Base-by-base conservation (phyloP, 352 stramenopile genomes). In the Globisporangium megalacanthum region DNA sequence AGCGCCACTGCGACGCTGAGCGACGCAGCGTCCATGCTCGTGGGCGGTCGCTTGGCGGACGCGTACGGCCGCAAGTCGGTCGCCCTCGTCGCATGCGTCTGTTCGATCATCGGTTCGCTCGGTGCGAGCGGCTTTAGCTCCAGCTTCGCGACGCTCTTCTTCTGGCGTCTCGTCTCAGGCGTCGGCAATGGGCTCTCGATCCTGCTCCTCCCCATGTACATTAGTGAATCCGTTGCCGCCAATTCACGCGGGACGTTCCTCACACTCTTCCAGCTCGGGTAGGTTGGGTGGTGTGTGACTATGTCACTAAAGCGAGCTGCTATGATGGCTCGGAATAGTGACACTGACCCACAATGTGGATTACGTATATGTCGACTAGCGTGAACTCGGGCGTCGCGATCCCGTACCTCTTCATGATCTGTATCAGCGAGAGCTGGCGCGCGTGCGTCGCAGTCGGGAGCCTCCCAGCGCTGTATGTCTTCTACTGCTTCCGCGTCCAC, bases 201-300 rank as follows among this genome's bases (percentile, higher is more conserved):
- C 44, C 58, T 94, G 37, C 64, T 94, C 39, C 66, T 94, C n/a
- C 84, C 84, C 37, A 94, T 94, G 84, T 95, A 93, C 70, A 93
- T 93, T 36, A 92, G 83, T 51, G 85, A 94, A 56, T 89, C 78
- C 47, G 77, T 92, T 17, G 72, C 88, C 55, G 71, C 79, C 44
- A 60, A 73, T 6, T 78, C 70, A 60, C 80, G 85, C 22, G 82
- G 83, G 19, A 65, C 66, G 4, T 89, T 86, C 65, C 69, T 95
- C 41, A 88, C 83, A 29, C 66, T 91, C 41, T 94, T 85, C 52
- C 83, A 95, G 45, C 79, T 95, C 9, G 85, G 81, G 81, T 91
- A 65, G 52, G 73, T 60, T 7, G 9, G n/a, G 4, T 56, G 35
- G 15, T 56, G 4, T 53, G 13, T 39, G 14, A 15, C 7, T 44